Conservation (phyloP, 768 basidiomycete species). For the Suillus variegatus region DNA sequence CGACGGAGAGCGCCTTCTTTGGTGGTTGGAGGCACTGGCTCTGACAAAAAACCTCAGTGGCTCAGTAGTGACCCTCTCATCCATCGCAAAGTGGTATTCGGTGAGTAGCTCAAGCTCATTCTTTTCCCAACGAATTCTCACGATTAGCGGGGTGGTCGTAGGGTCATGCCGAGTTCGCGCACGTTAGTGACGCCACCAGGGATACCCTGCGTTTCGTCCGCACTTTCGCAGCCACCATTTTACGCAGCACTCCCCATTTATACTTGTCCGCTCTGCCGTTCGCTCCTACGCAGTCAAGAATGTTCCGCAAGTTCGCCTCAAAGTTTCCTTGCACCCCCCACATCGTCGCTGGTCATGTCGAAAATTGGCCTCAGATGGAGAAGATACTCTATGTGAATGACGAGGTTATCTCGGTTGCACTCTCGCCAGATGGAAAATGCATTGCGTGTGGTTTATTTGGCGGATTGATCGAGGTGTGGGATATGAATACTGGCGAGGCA, state of each 20-base stretch:
- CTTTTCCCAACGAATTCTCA: background rate
- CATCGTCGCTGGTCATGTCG: background rate
- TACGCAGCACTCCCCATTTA: constrained; percentile 23
- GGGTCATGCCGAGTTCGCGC: constrained; percentile 5
- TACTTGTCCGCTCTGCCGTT: constrained; percentile 28
- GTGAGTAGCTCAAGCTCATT: background rate
- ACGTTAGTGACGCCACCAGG: background rate
- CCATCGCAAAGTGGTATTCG: background rate
- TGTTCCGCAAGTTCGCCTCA: constrained; percentile 16
- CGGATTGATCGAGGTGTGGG: constrained; percentile 6
- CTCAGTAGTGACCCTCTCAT: background rate
- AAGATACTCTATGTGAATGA: background rate
- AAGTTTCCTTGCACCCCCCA: background rate
- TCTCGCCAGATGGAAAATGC: background rate
- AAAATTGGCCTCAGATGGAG: constrained; percentile 5
- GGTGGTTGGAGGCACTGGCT: background rate
- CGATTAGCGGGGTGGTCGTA: background rate
- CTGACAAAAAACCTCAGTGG: constrained; percentile 18
- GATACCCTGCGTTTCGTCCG: constrained; percentile 16
- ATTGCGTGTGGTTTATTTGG: constrained; percentile 13
- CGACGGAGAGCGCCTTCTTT: constrained; percentile 8
- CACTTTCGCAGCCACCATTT: constrained; percentile 14
- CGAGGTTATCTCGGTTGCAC: rapidly evolving
- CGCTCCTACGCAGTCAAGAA: constrained; percentile 23
- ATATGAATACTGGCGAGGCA: constrained; percentile 1